A percentile compares a stretch with the other conserved stretches of the same genome.
These are phyloP conservation scores for Verticillium albo-atrum DNA, from an alignment of 2,329 filamentous ascomycete species.

Conservation along the genomic window DNA sequence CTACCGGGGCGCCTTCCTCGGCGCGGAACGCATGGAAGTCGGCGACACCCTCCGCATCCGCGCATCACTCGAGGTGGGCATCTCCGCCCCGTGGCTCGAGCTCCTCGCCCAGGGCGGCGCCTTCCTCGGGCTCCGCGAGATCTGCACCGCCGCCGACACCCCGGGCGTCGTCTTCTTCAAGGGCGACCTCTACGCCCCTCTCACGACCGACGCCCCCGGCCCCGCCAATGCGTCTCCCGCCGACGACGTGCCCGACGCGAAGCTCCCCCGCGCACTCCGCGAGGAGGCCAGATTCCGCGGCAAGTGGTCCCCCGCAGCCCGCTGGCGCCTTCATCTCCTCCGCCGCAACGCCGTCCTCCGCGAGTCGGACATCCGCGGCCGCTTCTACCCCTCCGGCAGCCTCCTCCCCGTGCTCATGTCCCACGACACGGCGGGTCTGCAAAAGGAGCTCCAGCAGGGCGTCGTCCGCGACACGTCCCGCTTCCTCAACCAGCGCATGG, in stretches of 20 bases:
- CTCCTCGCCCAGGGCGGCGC: slow-evolving; percentile 19
- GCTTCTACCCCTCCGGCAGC: slow-evolving; percentile 54
- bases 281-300: slow-evolving; percentile 36
- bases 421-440: slow-evolving; percentile 19
- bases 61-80: slow-evolving; percentile 10
- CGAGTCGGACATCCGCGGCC: slow-evolving; percentile 44
- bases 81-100: slow-evolving; percentile 27
- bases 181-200: slow-evolving; percentile 33
- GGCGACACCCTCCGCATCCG: slow-evolving; percentile 45
- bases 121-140: slow-evolving; percentile 34
- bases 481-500: slow-evolving; percentile 49
- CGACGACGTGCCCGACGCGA: slow-evolving; percentile 26
- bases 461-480: slow-evolving; percentile 38
- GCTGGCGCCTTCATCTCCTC: slow-evolving; percentile 34
- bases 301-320: slow-evolving; percentile 23
- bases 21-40: slow-evolving; percentile 43
- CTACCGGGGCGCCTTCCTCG: slow-evolving; percentile 46
- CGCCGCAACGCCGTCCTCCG: slow-evolving; percentile 41
- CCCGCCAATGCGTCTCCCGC: slow-evolving; percentile 8
- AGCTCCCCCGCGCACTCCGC: slow-evolving; percentile 33
- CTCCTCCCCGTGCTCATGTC: slow-evolving; percentile 42
- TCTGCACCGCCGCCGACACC: slow-evolving; percentile 30
- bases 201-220: slow-evolving; percentile 17
- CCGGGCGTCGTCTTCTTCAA: slow-evolving; percentile 33
- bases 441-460: slow-evolving; percentile 30